These are phyloP conservation scores for Ceratobasidium sp. DNA, from an alignment of 1,284 basidiomycete species.

Conservation along the genomic window DNA sequence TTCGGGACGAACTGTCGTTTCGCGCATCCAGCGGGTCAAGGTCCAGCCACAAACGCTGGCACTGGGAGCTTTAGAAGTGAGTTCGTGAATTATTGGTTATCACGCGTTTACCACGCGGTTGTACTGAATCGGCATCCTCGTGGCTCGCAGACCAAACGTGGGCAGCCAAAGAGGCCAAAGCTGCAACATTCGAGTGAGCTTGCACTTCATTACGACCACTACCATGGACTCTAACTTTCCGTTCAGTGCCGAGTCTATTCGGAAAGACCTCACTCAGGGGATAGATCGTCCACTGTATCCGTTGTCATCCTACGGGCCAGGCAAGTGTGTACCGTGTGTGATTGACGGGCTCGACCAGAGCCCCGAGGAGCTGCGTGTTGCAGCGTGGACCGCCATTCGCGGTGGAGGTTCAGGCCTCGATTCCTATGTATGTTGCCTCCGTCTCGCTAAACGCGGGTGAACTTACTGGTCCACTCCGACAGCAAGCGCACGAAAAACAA, in stretches of 20 bases:
- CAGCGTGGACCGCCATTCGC: conserved; percentile 66
- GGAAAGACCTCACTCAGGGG: conserved; percentile 66
- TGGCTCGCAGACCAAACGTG: conserved; percentile 59
- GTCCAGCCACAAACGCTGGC: conserved; percentile 42
- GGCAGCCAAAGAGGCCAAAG: conserved; percentile 50
- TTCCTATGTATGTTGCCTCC: conserved; percentile 71
- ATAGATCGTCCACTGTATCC: conserved; percentile 82
- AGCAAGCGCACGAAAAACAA: conserved; percentile 67
- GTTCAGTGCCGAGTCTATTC: conserved; percentile 68
- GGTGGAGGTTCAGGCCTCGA: conserved; percentile 63
- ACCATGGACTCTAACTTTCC: conserved; percentile 34
- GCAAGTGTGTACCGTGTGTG: conserved; percentile 78
- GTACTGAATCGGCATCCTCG: conserved; percentile 14
- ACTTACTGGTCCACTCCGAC: conserved; percentile 9
- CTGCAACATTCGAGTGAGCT: conserved; percentile 25
- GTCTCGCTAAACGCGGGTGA: background rate
- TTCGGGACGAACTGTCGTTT: conserved; percentile 76
- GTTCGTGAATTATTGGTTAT: conserved; percentile 44
- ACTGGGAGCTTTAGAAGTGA: conserved; percentile 56
- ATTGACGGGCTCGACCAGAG: conserved; percentile 77
- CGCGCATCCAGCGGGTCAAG: conserved; percentile 65
- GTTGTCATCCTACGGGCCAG: conserved; percentile 82
- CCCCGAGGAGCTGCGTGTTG: conserved; percentile 82
- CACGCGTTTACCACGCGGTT: conserved; percentile 37
- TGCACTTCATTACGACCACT: background rate